A percentile compares a stretch with the other conserved stretches of the same genome.
phyloP scores from a whole-genome alignment of 1,284 basidiomycete species.

The Ceratobasidium sp. region DNA sequence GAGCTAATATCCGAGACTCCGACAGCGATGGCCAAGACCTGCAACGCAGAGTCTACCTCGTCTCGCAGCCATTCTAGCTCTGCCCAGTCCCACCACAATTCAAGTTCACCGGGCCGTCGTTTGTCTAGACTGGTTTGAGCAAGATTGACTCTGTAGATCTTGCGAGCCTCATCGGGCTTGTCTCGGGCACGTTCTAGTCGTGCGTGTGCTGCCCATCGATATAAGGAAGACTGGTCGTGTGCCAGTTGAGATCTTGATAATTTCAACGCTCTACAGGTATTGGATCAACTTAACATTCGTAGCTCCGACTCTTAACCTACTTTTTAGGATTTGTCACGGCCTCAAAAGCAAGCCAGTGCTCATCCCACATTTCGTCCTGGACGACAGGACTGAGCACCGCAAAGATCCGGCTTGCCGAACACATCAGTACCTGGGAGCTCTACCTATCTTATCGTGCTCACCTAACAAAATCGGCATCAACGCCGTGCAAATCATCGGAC shows the following conservation, averaged over 20 bases:
- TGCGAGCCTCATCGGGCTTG: slow-evolving; percentile 75
- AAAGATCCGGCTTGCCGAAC: slow-evolving; percentile 58
- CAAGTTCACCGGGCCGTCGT: slow-evolving; percentile 51
- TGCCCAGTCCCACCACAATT: slow-evolving; percentile 87
- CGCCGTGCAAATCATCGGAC: slow-evolving; percentile 55
- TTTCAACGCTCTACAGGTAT: slow-evolving; percentile 66
- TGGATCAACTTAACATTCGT: slow-evolving; percentile 38
- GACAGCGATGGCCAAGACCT: slow-evolving; percentile 62
- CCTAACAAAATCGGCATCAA: slow-evolving; percentile 59
- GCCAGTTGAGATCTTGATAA: slow-evolving; percentile 76
- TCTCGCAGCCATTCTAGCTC: slow-evolving; percentile 86
- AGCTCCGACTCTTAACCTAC: slow-evolving; percentile 52
- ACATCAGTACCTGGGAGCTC: not conserved
- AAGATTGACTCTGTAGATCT: slow-evolving; percentile 75
- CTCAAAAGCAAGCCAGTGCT: slow-evolving; percentile 71
- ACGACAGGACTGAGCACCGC: slow-evolving; percentile 56
- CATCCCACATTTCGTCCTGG: slow-evolving; percentile 66
- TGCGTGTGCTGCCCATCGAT: slow-evolving; percentile 83
- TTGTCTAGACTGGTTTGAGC: slow-evolving; percentile 44
- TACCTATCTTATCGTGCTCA: slow-evolving; percentile 31
- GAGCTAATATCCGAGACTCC: slow-evolving; percentile 56
- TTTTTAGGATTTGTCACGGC: slow-evolving; percentile 64
- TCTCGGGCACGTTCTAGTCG: slow-evolving; percentile 77
- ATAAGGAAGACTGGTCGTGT: slow-evolving; percentile 66
- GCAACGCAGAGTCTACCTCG: slow-evolving; percentile 58